phyloP scores from a whole-genome alignment of 2,329 filamentous ascomycete genomes.

The Teratosphaeria nubilosa region DNA sequence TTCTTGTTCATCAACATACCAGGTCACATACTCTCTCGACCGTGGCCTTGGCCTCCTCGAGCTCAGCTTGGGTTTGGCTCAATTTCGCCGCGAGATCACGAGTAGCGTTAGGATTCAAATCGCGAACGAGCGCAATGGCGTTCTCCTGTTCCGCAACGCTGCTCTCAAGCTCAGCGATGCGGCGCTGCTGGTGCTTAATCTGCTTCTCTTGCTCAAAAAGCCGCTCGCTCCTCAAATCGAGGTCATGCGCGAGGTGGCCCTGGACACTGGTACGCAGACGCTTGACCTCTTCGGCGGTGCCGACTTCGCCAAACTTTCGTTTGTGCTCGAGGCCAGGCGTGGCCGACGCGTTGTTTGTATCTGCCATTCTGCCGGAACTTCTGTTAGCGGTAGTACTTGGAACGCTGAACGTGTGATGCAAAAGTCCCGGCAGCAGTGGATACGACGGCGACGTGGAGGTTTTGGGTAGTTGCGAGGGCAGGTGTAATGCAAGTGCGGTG shows the following conservation, averaged over 20 bases:
- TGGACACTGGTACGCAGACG: not conserved
- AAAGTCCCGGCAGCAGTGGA: not conserved
- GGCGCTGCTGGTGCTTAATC: constrained; percentile 1
- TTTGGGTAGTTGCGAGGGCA: too few relatives aligned
- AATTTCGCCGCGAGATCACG: not conserved
- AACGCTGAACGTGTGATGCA: not conserved
- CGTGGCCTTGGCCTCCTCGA: not conserved
- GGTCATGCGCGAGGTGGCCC: not conserved
- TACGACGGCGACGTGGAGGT: not conserved
- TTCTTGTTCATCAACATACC: not conserved
- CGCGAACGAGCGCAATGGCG: not conserved
- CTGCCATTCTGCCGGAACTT: not conserved
- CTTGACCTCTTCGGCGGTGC: not conserved
- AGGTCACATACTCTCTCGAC: not conserved
- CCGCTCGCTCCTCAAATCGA: not conserved
- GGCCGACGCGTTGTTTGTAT: not conserved
- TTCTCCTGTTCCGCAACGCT: not conserved
- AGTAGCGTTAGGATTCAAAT: not conserved
- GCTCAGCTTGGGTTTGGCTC: not conserved
- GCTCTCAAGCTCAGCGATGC: not conserved
- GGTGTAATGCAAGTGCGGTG: not conserved
- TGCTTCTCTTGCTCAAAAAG: constrained; percentile 4
- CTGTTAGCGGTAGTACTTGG: not conserved
- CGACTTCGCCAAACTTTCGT: not conserved
- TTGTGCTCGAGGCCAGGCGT: not conserved